Evolutionary conservation across 805 yeast species (phyloP).

Genomic region (Ogataea dorogensis): DNA sequence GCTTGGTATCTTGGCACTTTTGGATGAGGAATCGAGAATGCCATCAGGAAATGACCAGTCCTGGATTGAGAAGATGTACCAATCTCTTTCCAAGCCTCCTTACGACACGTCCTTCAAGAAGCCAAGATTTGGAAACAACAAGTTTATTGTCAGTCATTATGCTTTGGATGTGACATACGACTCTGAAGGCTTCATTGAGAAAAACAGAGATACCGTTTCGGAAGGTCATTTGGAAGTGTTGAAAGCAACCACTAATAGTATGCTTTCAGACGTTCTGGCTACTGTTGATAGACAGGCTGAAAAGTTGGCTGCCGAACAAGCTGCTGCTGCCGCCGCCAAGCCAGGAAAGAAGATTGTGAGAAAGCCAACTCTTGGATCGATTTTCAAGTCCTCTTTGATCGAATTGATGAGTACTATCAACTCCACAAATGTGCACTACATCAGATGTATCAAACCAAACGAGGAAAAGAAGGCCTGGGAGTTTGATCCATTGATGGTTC

Average conservation of each 20-base stretch:
- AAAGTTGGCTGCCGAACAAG: conserved; percentile 34
- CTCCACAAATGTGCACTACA: conserved; percentile 93
- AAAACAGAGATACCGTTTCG: conserved; percentile 95
- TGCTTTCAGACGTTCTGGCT: conserved; percentile 62
- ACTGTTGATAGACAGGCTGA: conserved; percentile 61
- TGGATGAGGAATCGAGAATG: conserved; percentile 93
- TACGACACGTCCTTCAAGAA: conserved; percentile 77
- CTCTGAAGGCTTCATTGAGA: conserved; percentile 92
- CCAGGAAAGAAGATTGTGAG: conserved; percentile 46
- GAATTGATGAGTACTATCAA: conserved; percentile 91
- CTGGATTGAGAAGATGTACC: conserved; percentile 88
- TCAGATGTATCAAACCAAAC: conserved; percentile 96
- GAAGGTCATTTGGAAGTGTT: conserved; percentile 91
- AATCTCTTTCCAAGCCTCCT: conserved; percentile 76
- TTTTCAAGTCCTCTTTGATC: conserved; percentile 87
- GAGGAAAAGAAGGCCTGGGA: conserved; percentile 94
- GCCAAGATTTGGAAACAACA: conserved; percentile 91
- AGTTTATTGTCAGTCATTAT: conserved; percentile 88
- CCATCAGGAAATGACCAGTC: conserved; percentile 93
- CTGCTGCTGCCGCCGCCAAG: conserved; percentile 33
- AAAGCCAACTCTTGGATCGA: conserved; percentile 93
- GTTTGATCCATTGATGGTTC: conserved; percentile 91
- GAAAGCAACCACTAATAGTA: conserved; percentile 62
- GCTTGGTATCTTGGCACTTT: conserved; percentile 79
- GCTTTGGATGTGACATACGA: conserved; percentile 93